Evolutionary conservation across 371 early-diverging fungal genomes (phyloP).

Genomic region (Encephalitozoon hellem): DNA sequence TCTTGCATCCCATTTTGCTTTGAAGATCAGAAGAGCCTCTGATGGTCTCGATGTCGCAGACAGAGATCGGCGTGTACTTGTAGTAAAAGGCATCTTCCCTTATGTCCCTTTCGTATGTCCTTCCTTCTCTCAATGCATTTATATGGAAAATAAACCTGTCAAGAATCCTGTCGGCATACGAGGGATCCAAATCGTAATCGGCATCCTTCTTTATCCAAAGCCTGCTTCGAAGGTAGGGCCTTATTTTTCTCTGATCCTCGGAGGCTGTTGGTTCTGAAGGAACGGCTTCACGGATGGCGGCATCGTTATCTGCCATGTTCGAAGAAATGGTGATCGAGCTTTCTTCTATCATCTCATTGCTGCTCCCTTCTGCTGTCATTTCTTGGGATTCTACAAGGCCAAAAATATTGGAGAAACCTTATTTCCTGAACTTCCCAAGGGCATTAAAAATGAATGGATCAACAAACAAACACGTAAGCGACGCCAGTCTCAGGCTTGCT

Average conservation of each 20-base stretch:
- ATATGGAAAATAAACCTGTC: neutral
- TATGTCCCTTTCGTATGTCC: neutral
- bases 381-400: neutral
- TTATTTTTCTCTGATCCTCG: neutral
- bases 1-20: neutral
- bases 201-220: neutral
- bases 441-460: neutral
- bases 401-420: neutral
- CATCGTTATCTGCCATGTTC: neutral
- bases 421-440: neutral
- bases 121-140: neutral
- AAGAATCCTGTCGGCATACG: neutral
- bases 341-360: neutral
- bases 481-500: neutral
- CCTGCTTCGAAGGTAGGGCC: neutral
- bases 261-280: too few relatives aligned
- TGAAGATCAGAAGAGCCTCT: neutral
- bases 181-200: neutral
- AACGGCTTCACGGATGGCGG: neutral
- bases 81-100: constrained; percentile 23
- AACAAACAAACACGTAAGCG: neutral
- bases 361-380: neutral
- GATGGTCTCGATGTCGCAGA: neutral
- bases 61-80: neutral
- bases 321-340: neutral